A percentile compares a stretch with the other conserved stretches of the same genome.
Evolutionary conservation across 495 filamentous ascomycete genomes (phyloP).

Genomic region (Clavariopsis aquatica): DNA sequence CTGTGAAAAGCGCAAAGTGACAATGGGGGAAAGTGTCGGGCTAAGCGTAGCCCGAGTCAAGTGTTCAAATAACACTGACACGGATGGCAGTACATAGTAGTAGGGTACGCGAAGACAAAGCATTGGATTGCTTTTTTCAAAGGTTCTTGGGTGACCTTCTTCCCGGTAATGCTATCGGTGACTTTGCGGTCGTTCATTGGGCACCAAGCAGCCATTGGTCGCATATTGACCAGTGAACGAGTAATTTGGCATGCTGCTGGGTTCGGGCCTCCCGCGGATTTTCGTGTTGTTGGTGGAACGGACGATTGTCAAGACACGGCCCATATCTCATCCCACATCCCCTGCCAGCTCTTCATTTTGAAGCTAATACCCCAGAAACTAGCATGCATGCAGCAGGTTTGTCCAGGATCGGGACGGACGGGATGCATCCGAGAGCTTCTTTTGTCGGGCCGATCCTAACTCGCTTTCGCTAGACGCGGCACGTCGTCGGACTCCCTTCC

Average conservation of each 20-base stretch:
- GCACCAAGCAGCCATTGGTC: too few relatives aligned
- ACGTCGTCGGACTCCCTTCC: too few relatives aligned
- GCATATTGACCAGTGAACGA: not conserved
- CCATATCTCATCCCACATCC: not conserved
- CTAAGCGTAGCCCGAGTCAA: not conserved
- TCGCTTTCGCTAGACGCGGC: not conserved
- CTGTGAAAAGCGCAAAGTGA: not conserved
- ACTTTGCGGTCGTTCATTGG: not conserved
- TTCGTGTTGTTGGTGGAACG: not conserved
- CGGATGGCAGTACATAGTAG: not conserved
- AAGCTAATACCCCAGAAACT: not conserved
- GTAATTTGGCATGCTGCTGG: not conserved
- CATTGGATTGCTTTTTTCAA: not conserved
- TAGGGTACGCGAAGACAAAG: not conserved
- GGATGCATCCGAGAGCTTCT: not conserved
- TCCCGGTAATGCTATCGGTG: not conserved
- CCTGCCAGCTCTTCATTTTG: not conserved
- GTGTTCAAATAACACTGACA: not conserved
- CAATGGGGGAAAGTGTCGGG: not conserved
- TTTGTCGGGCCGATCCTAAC: not conserved
- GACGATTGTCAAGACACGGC: not conserved
- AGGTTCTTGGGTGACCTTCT: not conserved
- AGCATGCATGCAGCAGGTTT: not conserved
- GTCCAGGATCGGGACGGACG: not conserved
- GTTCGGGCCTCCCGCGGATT: not conserved